phyloP scores from a whole-genome alignment of 345 rosid species.

The Rhizophora apiculata region DNA sequence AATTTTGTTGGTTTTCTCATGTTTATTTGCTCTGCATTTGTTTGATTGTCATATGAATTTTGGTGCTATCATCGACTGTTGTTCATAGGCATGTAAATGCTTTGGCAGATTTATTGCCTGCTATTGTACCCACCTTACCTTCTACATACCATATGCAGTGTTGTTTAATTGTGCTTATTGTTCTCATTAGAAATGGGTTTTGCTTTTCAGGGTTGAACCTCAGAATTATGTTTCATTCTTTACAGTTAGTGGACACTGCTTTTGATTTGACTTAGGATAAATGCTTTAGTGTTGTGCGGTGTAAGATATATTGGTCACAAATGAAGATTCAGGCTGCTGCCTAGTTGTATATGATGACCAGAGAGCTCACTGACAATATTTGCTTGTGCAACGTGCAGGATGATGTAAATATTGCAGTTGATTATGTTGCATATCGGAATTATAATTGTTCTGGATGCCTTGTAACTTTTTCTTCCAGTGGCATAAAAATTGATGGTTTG shows the following conservation, averaged over 20 bases:
- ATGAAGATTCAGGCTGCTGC: constrained; percentile 12
- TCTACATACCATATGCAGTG: neutral
- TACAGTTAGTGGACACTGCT: neutral
- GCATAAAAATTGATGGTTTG: constrained; percentile 50
- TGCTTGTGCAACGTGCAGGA: constrained; percentile 48
- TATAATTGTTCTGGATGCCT: constrained; percentile 38
- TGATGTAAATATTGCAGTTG: constrained; percentile 42
- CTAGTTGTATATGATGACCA: neutral
- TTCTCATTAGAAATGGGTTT: neutral
- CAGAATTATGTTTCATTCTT: neutral
- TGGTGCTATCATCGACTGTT: neutral
- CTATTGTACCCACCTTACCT: neutral
- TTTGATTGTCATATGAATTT: neutral
- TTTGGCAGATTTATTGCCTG: neutral
- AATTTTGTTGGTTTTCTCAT: neutral
- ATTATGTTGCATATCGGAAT: constrained; percentile 53
- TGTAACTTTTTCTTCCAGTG: constrained; percentile 52
- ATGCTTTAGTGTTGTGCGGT: neutral
- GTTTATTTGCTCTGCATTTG: constrained; percentile 3
- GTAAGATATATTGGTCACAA: neutral
- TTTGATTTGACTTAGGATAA: constrained; percentile 1
- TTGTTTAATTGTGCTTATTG: neutral
- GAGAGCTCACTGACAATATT: constrained; percentile 16
- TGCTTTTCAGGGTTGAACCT: neutral
- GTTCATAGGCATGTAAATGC: neutral